Evolutionary conservation across 306 rosid species (phyloP), one percentile per base, ranked within the genome.

Genomic region (Prunus fruticosa): DNA sequence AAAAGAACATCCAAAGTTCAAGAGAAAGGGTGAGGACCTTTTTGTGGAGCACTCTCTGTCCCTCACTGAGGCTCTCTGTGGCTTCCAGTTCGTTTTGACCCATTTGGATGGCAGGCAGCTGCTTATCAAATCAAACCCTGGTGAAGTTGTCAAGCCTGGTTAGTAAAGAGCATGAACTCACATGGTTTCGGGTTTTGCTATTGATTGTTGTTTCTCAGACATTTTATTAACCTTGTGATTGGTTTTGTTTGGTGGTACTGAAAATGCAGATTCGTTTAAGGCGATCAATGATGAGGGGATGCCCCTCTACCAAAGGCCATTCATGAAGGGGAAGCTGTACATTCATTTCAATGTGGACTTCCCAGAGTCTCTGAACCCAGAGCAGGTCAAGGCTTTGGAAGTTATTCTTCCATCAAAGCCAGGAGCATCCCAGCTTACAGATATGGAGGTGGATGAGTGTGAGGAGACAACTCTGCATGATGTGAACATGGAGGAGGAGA

Each of bases 281-380:
- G 97, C 91, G 1, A 90, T 91, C 11, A 90, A 91, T 52, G 96
- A 94, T 3, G 98, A 94, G 80, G 98, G 98, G 15, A 94, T 90
- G 98, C 98, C 98, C 0, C 62, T 90, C 77, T 94, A 94, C 75
- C 93, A 88, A 86, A 91, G 96, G 81, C 90, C 97, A 51, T 94
- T 94, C 72, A 94, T 94, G 95, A 94, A 90, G 83, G 98, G 98
- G 2, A 94, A 90, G 82, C 88, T 94, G 4, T 91, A 94, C 87
- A 86, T 94, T 22, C 98, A 91, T 85, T 94, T 94, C 75, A 86
- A 79, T 0, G 96, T 94, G 75, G 96, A 94, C 3, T 94, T 94
- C 89, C 98, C 98, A 0, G 97, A 94, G 11, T 79, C 80, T 52
- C 70, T 91, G 18, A 82, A 27, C 58, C 86, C 77, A 25, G 97